Percentiles rank a stretch among this genome's conserved stretches.
Conservation (phyloP, 2,329 filamentous ascomycete species). For the Epichloe sp. region DNA sequence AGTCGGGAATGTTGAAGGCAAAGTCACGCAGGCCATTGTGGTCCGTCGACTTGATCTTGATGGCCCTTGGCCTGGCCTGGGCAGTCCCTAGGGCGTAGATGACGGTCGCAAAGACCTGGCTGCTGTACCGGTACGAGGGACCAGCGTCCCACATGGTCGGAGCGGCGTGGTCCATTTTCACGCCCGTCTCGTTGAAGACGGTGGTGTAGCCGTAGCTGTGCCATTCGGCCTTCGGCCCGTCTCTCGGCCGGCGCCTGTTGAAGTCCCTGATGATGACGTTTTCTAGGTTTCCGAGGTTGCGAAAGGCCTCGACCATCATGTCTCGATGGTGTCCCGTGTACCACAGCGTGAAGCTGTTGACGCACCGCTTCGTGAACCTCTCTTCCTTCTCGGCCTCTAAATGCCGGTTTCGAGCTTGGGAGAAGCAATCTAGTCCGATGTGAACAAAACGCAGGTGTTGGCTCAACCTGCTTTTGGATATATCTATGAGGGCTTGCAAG, state of each 20-base stretch:
- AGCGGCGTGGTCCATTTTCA: conserved; percentile 6
- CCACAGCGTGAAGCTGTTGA: conserved; percentile 18
- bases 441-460: conserved; percentile 24
- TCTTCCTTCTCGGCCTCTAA: conserved; percentile 7
- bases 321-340: conserved; percentile 33
- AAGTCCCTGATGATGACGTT: conserved; percentile 48
- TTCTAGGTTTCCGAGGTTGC: conserved; percentile 38
- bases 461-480: conserved; percentile 33
- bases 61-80: conserved; percentile 20
- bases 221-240: conserved; percentile 32
- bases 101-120: conserved; percentile 26
- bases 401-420: conserved; percentile 3
- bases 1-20: conserved; percentile 33
- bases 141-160: conserved; percentile 5
- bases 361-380: conserved; percentile 10
- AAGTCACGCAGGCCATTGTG: conserved; percentile 21
- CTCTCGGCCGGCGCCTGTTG: conserved; percentile 37
- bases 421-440: conserved; percentile 17
- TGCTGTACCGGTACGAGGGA: conserved; percentile 12
- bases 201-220: conserved; percentile 39
- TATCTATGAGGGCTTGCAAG: conserved; percentile 38
- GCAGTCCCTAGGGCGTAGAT: conserved; percentile 30
- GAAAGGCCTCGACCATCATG: conserved; percentile 44
- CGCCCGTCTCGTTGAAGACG: conserved; percentile 21
- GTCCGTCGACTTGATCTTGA: conserved; percentile 34